A percentile compares a stretch with the other conserved stretches of the same genome.
phyloP scores from a whole-genome alignment of 2,329 filamentous ascomycete genomes.

The Microdochium trichocladiopsis region DNA sequence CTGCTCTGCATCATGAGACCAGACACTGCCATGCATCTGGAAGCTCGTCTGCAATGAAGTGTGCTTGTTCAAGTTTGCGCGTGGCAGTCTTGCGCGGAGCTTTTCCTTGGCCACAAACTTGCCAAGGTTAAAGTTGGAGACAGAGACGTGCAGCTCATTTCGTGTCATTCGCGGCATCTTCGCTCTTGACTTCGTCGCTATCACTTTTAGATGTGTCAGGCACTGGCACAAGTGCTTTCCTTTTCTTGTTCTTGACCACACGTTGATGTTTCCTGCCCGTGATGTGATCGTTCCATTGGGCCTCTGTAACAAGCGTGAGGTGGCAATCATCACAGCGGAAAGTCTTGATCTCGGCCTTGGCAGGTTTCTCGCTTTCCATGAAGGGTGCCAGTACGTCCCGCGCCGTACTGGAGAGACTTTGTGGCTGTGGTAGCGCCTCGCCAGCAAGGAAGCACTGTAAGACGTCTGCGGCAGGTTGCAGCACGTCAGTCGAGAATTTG shows the following conservation, averaged over 20 bases:
- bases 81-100: too few species aligned
- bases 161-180: neutral
- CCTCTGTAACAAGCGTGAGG: conserved; percentile 50
- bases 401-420: conserved; percentile 39
- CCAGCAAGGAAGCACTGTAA: conserved; percentile 56
- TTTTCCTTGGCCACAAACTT: too few species aligned
- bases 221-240: conserved; percentile 16
- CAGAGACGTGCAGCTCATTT: too few species aligned
- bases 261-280: conserved; percentile 31
- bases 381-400: conserved; percentile 51
- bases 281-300: conserved; percentile 39
- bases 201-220: neutral
- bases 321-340: conserved; percentile 69
- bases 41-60: too few species aligned
- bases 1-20: too few species aligned
- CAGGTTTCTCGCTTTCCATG: conserved; percentile 45
- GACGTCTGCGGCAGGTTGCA: conserved; percentile 55
- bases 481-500: conserved; percentile 57
- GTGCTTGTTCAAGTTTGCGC: too few species aligned
- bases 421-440: conserved; percentile 43
- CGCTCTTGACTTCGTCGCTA: neutral
- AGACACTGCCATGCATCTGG: too few species aligned
- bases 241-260: conserved; percentile 15
- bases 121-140: too few species aligned
- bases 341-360: conserved; percentile 26